Evolutionary conservation across 2,329 filamentous ascomycete genomes (phyloP).

Genomic region (Sarocladium strictum): DNA sequence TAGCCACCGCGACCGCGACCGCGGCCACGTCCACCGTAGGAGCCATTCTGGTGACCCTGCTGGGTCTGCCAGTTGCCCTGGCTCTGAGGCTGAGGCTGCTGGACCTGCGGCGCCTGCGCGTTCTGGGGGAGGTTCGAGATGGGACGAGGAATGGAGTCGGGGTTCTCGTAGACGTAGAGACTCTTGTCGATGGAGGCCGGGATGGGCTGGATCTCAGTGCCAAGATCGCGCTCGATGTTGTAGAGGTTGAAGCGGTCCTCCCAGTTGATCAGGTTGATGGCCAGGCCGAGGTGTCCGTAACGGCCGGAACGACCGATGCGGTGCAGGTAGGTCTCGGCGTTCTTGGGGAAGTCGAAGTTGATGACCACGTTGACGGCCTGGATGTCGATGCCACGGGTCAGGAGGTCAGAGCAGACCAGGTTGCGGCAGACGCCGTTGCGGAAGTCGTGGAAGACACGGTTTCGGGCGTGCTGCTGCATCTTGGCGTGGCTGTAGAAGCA

Average conservation of each 20-base stretch:
- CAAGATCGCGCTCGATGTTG: constrained; percentile 95
- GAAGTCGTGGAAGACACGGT: constrained; percentile 99
- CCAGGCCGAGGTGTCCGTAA: constrained; percentile 93
- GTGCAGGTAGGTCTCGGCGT: constrained; percentile 97
- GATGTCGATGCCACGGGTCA: constrained; percentile 98
- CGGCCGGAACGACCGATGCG: constrained; percentile 96
- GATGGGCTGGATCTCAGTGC: constrained; percentile 97
- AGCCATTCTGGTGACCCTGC: constrained; percentile 30
- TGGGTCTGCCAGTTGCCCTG: constrained; percentile 38
- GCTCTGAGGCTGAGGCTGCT: constrained; percentile 21
- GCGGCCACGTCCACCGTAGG: constrained; percentile 30
- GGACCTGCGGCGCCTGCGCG: constrained; percentile 21
- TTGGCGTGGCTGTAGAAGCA: constrained; percentile 99
- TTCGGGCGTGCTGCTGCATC: constrained; percentile 95
- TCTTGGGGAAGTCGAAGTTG: constrained; percentile 99
- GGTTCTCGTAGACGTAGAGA: constrained; percentile 95
- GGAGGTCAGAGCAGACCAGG: constrained; percentile 92
- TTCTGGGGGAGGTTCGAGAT: constrained; percentile 42
- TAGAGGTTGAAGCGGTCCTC: constrained; percentile 98
- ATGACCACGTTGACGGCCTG: constrained; percentile 99
- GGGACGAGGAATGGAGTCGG: constrained; percentile 88
- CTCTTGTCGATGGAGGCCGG: constrained; percentile 93
- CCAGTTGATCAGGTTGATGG: constrained; percentile 99
- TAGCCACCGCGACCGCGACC: constrained; percentile 30
- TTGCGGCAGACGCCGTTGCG: constrained; percentile 97